Base-by-base conservation (phyloP, 306 rosid species). In the Amphicarpaea edgeworthii region DNA sequence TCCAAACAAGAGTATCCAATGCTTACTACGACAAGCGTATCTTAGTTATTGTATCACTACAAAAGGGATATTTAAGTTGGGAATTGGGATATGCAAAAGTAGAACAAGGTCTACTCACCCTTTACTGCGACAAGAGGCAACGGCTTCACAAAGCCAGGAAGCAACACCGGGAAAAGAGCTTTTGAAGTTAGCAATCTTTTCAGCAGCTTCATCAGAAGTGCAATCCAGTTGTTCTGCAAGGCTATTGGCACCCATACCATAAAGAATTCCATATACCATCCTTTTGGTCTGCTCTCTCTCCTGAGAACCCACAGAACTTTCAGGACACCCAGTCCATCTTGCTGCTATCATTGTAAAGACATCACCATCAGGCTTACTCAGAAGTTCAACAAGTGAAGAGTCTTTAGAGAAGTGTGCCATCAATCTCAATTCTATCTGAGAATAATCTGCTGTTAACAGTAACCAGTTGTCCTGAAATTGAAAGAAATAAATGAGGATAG, bases 401-500 rank as follows among this genome's bases (percentile, higher is more conserved):
- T 95, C 98, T 71, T 85, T 86, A 17, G 98, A 95, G 78, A 95
- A 92, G 83, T 95, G 98, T 55, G 98, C 97, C 98, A 95, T 92
- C 87, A 95, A 72, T 85, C 98, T 86, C 86, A 95, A 77, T 81
- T 95, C 98, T 72, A 95, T 92, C 83, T 92, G 98, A 85, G 97
- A 95, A 89, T 95, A 95, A 85, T 95, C 98, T 32, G 98, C 98
- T 49, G 96, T 84, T 80, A 95, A 79, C 64, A 95, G 89, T 65
- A 92, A 86, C 98, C 98, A 91, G 77, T 89, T 85, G 47, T 92
- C 96, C 98, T 95, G 88, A 76, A 75, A 78, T 37, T 42, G 21
- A 68, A 74, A 72, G 47, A 41, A 57, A 75, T 15, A 49, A 30
- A 63, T 54, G 71, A 58, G 77, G 77, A 60, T 45, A 54, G 72